Conservation (phyloP, 257 asterid species). For the Coffea canephora region DNA sequence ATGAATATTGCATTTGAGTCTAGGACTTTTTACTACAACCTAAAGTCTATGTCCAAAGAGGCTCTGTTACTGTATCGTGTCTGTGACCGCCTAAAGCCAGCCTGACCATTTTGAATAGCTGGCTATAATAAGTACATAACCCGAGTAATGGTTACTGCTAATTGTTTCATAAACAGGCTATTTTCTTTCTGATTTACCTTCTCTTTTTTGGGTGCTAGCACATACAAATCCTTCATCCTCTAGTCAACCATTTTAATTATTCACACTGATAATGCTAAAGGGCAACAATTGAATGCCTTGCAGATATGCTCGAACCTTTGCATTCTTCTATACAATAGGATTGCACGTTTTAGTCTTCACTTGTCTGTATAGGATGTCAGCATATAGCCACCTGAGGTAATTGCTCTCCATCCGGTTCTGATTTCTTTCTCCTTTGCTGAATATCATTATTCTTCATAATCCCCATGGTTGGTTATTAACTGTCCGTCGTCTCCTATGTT, state of each 20-base stretch:
- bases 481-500: slow-evolving; percentile 17
- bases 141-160: not conserved
- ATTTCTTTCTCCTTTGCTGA: slow-evolving; percentile 1
- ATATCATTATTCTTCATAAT: not conserved
- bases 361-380: slow-evolving; percentile 96
- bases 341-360: slow-evolving; percentile 93
- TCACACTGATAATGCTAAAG: not conserved
- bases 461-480: slow-evolving; percentile 14
- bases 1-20: not conserved
- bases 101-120: not conserved
- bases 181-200: not conserved
- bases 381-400: slow-evolving; percentile 89
- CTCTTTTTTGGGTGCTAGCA: too few species aligned
- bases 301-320: slow-evolving; percentile 93
- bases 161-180: not conserved
- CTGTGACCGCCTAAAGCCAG: not conserved
- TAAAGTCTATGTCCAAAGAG: not conserved
- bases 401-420: not conserved
- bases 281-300: slow-evolving; percentile 15
- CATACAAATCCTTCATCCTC: not conserved
- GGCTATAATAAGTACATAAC: not conserved
- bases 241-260: not conserved
- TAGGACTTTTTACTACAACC: not conserved
- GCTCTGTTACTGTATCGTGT: not conserved
- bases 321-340: slow-evolving; percentile 93